Evolutionary conservation across 2,329 filamentous ascomycete species (phyloP).

Genomic region (Botrytis hyacinthi): DNA sequence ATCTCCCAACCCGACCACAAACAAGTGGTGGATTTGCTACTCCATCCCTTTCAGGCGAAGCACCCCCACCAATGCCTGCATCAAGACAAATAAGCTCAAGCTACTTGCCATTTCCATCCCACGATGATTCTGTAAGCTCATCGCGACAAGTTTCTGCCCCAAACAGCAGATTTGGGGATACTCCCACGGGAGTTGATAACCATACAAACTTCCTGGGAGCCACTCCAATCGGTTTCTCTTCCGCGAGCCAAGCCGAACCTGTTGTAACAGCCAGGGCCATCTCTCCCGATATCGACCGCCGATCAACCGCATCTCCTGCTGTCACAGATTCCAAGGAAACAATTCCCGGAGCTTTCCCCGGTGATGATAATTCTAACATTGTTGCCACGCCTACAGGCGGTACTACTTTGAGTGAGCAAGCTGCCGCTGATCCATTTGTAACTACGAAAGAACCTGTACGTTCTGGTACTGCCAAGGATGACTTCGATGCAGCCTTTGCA

Average conservation of each 20-base stretch:
- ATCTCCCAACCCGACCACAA: constrained; percentile 30
- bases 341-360: constrained; percentile 54
- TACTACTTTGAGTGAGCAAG: constrained; percentile 47
- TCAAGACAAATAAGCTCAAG: constrained; percentile 76
- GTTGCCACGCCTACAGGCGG: constrained; percentile 49
- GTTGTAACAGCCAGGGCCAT: constrained; percentile 31
- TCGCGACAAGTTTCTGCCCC: constrained; percentile 77
- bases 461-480: constrained; percentile 60
- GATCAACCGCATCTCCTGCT: constrained; percentile 35
- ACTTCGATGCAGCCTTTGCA: constrained; percentile 83
- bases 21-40: constrained; percentile 31
- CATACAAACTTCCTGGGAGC: constrained; percentile 40
- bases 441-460: constrained; percentile 51
- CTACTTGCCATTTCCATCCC: constrained; percentile 67
- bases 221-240: constrained; percentile 37
- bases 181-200: constrained; percentile 40
- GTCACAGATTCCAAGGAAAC: constrained; percentile 39
- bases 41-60: constrained; percentile 58
- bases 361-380: constrained; percentile 46
- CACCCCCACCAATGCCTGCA: constrained; percentile 63
- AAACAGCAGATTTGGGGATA: constrained; percentile 60
- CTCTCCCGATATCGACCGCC: constrained; percentile 36
- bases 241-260: constrained; percentile 27
- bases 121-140: constrained; percentile 68
- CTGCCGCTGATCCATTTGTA: constrained; percentile 52